Evolutionary conservation across 495 filamentous ascomycete genomes (phyloP).

Genomic region (Podospora fimiseda): DNA sequence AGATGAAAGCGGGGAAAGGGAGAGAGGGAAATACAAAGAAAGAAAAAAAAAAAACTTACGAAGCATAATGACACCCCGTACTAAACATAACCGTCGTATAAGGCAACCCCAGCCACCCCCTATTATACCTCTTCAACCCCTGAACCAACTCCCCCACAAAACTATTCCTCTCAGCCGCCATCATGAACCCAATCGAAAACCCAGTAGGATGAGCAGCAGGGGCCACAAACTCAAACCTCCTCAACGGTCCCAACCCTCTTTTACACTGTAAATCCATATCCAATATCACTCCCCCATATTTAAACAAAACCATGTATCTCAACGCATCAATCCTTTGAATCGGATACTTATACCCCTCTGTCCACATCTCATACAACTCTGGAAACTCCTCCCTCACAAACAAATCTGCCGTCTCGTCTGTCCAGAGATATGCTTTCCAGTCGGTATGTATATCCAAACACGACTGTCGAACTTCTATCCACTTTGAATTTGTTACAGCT

Average conservation of each 20-base stretch:
- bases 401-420: conserved; percentile 25
- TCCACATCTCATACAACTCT: conserved; percentile 23
- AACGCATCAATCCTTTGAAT: conserved; percentile 34
- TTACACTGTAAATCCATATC: conserved; percentile 40
- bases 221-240: conserved; percentile 36
- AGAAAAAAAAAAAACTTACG: conserved; percentile 19
- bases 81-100: conserved; percentile 42
- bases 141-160: conserved; percentile 29
- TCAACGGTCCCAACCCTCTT: conserved; percentile 32
- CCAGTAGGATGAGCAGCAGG: conserved; percentile 34
- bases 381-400: conserved; percentile 29
- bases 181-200: conserved; percentile 41
- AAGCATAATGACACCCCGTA: conserved; percentile 40
- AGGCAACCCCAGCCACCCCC: conserved; percentile 33
- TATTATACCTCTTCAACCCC: conserved; percentile 30
- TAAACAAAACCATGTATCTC: conserved; percentile 33
- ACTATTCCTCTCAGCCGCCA: conserved; percentile 29
- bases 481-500: conserved; percentile 18
- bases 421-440: conserved; percentile 34
- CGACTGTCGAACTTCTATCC: conserved; percentile 28
- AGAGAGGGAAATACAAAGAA: too few species aligned
- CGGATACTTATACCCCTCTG: conserved; percentile 23
- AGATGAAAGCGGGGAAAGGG: too few species aligned
- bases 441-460: conserved; percentile 33
- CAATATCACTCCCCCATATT: conserved; percentile 32